Base-by-base conservation (phyloP, 768 basidiomycete species). In the Tulasnella calospora region DNA sequence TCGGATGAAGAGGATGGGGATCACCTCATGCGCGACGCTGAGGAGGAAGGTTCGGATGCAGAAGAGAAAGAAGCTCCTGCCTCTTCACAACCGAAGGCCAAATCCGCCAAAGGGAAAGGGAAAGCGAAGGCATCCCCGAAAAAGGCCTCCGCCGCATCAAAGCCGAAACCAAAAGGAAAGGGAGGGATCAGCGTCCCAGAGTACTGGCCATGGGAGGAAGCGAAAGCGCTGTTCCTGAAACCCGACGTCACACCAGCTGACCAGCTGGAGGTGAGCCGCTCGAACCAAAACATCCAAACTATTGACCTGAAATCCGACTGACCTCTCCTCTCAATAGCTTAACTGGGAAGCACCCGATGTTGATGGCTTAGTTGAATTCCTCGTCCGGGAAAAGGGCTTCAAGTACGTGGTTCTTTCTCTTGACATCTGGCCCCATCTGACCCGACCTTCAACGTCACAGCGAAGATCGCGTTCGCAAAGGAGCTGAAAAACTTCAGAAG, bases 151-250 rank as follows among this genome's bases (percentile, higher is more conserved):
- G 80, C 80, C 73, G 84, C 82, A 80, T 82, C 82, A 76, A 91
- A 90, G 80, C 61, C 61, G 27, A 67, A 67, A 27, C 61, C 61
- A 27, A 67, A 67, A 67, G 61, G 61, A 10, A 94, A 92, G 71
- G 95, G 93, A 9, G 91, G 90, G 0, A 86, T 96, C 73, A 86
- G 88, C 27, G 88, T 98, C 47, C 97, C 98, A 0, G 96, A 96
- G 69, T 91, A 97, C 79, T 99, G 97, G 97, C 94, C 94, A 71
- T 99, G 94, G 94, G 91, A 96, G 83, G 92, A 95, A 80, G 98
- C 98, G 47, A 96, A 96, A 85, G 88, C 91, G 83, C 82, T 99
- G 35, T 99, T 99, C 82, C 85, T 92, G 84, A 90, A 92, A 73
- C 98, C 98, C 2, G 95, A 98, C 79, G 97, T 99, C 30, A 86